Evolutionary conservation across 2,329 filamentous ascomycete genomes (phyloP).

Genomic region (Beauveria pseudobassiana): DNA sequence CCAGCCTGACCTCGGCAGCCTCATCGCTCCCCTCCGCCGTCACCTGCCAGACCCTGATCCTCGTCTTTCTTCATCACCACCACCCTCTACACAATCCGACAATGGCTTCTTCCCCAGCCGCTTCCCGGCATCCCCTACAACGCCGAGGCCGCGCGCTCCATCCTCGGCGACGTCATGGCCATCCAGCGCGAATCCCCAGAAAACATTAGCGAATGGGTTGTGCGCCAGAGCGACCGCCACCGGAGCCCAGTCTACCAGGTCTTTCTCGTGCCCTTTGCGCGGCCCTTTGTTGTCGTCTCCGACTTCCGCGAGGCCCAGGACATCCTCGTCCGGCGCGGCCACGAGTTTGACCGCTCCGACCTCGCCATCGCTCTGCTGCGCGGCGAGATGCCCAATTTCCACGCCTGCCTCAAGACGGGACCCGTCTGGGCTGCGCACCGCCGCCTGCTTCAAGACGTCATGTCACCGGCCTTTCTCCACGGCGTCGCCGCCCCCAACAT

Average conservation of each 20-base stretch:
- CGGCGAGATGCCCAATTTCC: conserved; percentile 25
- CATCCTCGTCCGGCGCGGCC: conserved; percentile 32
- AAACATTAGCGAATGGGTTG: conserved; percentile 18
- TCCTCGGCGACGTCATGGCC: conserved; percentile 35
- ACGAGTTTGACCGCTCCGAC: conserved; percentile 36
- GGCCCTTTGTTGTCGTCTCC: conserved; percentile 36
- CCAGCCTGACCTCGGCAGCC: background rate
- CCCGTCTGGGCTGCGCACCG: conserved; percentile 25
- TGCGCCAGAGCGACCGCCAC: conserved; percentile 23
- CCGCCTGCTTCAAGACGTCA: conserved; percentile 29
- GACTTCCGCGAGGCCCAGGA: conserved; percentile 35
- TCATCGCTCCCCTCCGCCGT: background rate
- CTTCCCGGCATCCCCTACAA: conserved; percentile 40
- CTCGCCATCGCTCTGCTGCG: conserved; percentile 25
- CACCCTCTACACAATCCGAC: conserved; percentile 9
- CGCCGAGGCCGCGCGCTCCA: conserved; percentile 21
- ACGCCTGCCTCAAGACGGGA: conserved; percentile 25
- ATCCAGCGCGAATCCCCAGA: conserved; percentile 6
- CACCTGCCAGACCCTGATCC: background rate
- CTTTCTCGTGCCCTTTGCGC: conserved; percentile 35
- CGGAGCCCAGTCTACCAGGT: conserved; percentile 37
- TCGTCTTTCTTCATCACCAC: background rate
- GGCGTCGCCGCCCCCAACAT: conserved; percentile 23
- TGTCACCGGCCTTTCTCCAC: conserved; percentile 28
- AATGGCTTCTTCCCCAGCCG: conserved; percentile 30